Evolutionary conservation across 2,329 filamentous ascomycete genomes (phyloP), one percentile per base, ranked within the genome.

Genomic region (Neonectria ditissima): DNA sequence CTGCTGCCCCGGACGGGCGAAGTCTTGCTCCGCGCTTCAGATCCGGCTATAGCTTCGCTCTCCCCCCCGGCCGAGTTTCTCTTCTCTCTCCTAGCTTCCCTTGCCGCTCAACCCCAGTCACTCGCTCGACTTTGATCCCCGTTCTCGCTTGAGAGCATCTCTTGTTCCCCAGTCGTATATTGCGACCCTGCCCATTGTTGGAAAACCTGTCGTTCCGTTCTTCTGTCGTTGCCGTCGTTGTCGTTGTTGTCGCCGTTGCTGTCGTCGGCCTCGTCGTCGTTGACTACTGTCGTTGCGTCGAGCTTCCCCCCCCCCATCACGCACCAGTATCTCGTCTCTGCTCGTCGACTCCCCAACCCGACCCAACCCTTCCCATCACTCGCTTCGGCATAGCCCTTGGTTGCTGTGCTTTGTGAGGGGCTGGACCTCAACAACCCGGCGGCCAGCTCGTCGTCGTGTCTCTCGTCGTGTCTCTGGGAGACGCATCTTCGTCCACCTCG

Each of bases 31-130:
- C 45, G 16, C 32, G 13, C 14, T 13, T 13, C 32, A 44, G 45
- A 65, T 66, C 50, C 55, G 71, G 55, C 71, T 73, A 73, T 73
- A 73, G 71, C 69, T 70, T 70, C 71, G 55, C 45, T 64, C 28
- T 47, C 50, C 66, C 70, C 70, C 68, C n/a, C n/a, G n/a, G n/a
- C n/a, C n/a, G n/a, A n/a, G 34, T 37, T 61, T 55, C 20, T 43
- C 14, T 44, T n/a, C 39, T 50, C 20, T 30, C 43, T 55, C 24
- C 43, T 43, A 30, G 51, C 18, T 52, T 39, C 22, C 39, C 26
- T 37, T 59, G 48, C 47, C 62, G 61, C 37, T 51, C 34, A 58
- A 28, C 51, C 28, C 48, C 37, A 20, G 65, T 66, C 70, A 47
- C 51, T 72, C 66, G 65, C 62, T 69, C 32, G 51, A 61, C 60